Evolutionary conservation across 2,329 filamentous ascomycete genomes (phyloP).

Genomic region (Aspergillus vadensis): DNA sequence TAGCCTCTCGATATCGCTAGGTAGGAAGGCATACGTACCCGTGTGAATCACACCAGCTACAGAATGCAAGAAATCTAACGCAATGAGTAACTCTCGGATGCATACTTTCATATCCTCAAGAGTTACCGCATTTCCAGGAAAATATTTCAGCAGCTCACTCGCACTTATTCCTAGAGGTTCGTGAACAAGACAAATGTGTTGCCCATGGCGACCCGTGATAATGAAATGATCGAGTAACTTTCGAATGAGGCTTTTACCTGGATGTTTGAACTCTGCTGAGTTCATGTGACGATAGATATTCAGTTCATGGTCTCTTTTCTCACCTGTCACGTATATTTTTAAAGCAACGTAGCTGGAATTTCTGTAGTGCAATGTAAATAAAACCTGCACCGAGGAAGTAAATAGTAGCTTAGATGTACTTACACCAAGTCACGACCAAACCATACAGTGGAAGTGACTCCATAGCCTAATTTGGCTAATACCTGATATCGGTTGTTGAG

Average conservation of each 20-base stretch:
- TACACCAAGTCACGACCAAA: constrained; percentile 21
- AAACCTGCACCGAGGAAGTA: background rate
- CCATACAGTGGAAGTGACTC: constrained; percentile 31
- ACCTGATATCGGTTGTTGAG: constrained; percentile 28
- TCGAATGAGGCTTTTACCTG: background rate
- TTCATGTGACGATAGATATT: background rate
- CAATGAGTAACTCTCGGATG: background rate
- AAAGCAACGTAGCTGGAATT: background rate
- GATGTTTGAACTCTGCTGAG: background rate
- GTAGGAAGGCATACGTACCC: background rate
- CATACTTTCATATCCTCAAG: background rate
- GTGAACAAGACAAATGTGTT: constrained; percentile 3
- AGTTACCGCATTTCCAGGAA: background rate
- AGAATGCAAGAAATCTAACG: constrained; percentile 2
- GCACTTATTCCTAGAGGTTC: background rate
- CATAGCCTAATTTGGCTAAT: constrained; percentile 31
- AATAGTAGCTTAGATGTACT: background rate
- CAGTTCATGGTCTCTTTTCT: background rate
- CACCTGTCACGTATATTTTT: background rate
- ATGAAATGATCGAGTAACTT: background rate
- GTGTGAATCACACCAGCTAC: background rate
- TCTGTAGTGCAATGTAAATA: background rate
- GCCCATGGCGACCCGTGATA: constrained; percentile 4
- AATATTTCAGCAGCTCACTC: background rate
- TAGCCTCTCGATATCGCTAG: background rate